Evolutionary conservation across 2,329 filamentous ascomycete species (phyloP), one percentile per base, ranked within the genome.

Genomic region (Chrysoporthe puriensis): DNA sequence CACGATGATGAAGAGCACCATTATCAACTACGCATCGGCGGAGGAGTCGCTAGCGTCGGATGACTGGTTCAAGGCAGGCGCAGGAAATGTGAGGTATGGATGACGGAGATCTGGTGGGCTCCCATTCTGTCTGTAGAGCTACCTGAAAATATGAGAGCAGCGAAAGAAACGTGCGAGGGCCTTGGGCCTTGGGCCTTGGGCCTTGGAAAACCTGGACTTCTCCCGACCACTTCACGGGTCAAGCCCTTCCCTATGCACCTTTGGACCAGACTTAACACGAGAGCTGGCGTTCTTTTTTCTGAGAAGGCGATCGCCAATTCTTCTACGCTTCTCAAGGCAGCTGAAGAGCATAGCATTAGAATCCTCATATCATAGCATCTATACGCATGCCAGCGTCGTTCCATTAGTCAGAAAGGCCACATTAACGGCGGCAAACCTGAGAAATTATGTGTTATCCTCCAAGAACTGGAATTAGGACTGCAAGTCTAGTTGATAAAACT

Each of bases 21-120:
- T 91, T 42, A 84, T 93, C 70, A 93, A 91, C 74, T 92, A 90
- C 72, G 90, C 87, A 0, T 82, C 83, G 0, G 77, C 78, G 0
- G 83, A 86, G 63, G 86, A 89, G 72, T 74, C 79, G 0, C 72
- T 86, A 26, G 80, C 78, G 14, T 79, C 78, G 2, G 89, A 91
- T 48, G 89, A 90, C 69, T 93, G 90, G 90, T 93, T 93, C 75
- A 81, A 83, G 61, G 88, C 90, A 65, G 85, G 82, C 1, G 74
- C 78, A 1, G 83, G 79, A 0, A 77, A 84, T 58, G 90, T 91
- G 2, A 78, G 88, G 71, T 91, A 91, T 76, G 88, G 88, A 0
- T 90, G 70, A 73, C 21, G 5, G 34, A 5, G n/a, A 43, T 50
- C 32, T 58, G 4, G 4, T 46, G 13, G 18, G 44, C 44, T 14